Evolutionary conservation across 106 monocot genomes (phyloP).

Genomic region (Alisma plantagoaquatica): DNA sequence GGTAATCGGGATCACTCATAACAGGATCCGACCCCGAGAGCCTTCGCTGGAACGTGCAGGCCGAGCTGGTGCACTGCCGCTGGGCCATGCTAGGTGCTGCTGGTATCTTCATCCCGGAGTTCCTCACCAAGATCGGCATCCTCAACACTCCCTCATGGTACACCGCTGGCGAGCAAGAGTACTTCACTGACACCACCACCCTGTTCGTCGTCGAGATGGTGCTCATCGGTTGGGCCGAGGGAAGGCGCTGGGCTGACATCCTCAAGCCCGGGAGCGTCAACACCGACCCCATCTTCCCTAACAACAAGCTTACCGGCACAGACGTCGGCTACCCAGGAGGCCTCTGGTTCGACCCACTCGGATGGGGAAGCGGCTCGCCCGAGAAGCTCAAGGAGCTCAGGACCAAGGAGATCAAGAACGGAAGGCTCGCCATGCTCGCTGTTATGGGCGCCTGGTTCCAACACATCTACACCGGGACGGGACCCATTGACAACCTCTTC

Average conservation of each 20-base stretch:
- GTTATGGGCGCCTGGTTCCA: slow-evolving; percentile 99
- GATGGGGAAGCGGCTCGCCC: slow-evolving; percentile 83
- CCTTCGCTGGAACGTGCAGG: slow-evolving; percentile 80
- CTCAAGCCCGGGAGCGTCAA: slow-evolving; percentile 90
- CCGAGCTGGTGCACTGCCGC: slow-evolving; percentile 94
- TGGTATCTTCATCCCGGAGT: slow-evolving; percentile 95
- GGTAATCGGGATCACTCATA: not conserved
- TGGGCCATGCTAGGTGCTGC: slow-evolving; percentile 99
- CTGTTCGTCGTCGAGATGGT: slow-evolving; percentile 86
- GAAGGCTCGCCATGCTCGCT: slow-evolving; percentile 89
- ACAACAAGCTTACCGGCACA: slow-evolving; percentile 97
- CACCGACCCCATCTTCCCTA: slow-evolving; percentile 95
- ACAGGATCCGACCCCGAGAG: slow-evolving; percentile 96
- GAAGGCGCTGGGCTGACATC: slow-evolving; percentile 93
- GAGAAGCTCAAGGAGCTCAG: slow-evolving; percentile 92
- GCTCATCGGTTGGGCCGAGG: slow-evolving; percentile 97
- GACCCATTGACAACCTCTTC: slow-evolving; percentile 96
- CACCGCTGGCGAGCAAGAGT: slow-evolving; percentile 71
- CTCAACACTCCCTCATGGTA: slow-evolving; percentile 99
- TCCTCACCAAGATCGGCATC: slow-evolving; percentile 89
- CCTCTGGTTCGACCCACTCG: slow-evolving; percentile 96
- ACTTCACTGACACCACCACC: slow-evolving; percentile 99
- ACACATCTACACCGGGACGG: slow-evolving; percentile 87
- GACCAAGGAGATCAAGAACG: slow-evolving; percentile 99
- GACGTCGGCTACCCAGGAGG: slow-evolving; percentile 97